Conservation (phyloP, 495 filamentous ascomycete species). For the Lasiosphaeris hirsuta region DNA sequence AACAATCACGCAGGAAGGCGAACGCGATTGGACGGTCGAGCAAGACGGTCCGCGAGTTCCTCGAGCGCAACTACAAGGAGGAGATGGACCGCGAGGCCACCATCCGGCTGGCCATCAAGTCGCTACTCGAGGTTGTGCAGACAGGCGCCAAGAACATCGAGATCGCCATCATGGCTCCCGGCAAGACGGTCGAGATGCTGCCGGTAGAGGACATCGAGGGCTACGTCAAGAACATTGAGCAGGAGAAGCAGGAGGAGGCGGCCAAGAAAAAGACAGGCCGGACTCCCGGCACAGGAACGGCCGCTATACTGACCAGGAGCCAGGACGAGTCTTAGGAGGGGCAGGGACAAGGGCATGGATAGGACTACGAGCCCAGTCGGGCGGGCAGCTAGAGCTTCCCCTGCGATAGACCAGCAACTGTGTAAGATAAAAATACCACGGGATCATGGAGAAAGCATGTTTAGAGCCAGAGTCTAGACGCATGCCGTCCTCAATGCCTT, state of each 20-base stretch:
- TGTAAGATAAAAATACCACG: slow-evolving; percentile 14
- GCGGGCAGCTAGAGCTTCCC: too few relatives aligned
- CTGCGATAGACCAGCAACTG: neutral
- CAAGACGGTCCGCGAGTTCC: slow-evolving; percentile 97
- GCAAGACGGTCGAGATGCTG: slow-evolving; percentile 87
- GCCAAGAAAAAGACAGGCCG: slow-evolving; percentile 91
- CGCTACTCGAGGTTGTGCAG: slow-evolving; percentile 94
- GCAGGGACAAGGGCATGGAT: slow-evolving; percentile 4
- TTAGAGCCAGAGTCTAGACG: neutral
- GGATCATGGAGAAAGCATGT: neutral
- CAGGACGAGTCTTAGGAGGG: slow-evolving; percentile 40
- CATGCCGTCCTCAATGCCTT: neutral
- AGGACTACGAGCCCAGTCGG: neutral
- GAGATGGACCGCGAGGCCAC: slow-evolving; percentile 95
- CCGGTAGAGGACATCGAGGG: slow-evolving; percentile 91
- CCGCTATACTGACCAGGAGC: slow-evolving; percentile 71
- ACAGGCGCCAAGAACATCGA: slow-evolving; percentile 99
- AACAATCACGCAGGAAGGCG: slow-evolving; percentile 71
- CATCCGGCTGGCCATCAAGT: slow-evolving; percentile 97
- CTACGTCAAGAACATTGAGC: slow-evolving; percentile 97
- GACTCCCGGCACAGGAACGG: slow-evolving; percentile 69
- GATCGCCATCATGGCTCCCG: slow-evolving; percentile 98
- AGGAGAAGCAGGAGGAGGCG: slow-evolving; percentile 98
- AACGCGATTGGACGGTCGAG: slow-evolving; percentile 97
- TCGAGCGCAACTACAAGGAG: slow-evolving; percentile 96